A percentile compares a stretch with the other conserved stretches of the same genome.
Conservation (phyloP, 768 basidiomycete species). For the Leccinum uliginosum region DNA sequence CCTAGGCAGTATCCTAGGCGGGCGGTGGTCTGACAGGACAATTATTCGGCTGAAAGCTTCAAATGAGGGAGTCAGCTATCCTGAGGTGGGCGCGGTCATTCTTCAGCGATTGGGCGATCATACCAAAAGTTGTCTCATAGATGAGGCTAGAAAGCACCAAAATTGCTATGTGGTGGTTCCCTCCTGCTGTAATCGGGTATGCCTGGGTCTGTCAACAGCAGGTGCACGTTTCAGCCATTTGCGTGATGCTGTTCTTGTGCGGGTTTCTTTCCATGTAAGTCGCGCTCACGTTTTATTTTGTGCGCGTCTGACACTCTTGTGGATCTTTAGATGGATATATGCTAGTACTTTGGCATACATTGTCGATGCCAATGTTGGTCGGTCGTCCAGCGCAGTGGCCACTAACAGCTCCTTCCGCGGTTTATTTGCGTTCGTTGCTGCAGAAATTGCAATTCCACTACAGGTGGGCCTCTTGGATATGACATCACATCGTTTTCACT, state of each 20-base stretch:
- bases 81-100: slow-evolving; percentile 50
- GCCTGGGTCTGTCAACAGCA: slow-evolving; percentile 72
- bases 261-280: slow-evolving; percentile 75
- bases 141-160: slow-evolving; percentile 72
- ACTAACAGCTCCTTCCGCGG: slow-evolving; percentile 77
- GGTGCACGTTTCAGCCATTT: slow-evolving; percentile 64
- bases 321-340: slow-evolving; percentile 49
- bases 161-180: slow-evolving; percentile 46
- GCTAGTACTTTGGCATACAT: slow-evolving; percentile 77
- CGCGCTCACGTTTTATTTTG: not conserved
- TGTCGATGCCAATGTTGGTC: slow-evolving; percentile 82
- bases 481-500: not conserved
- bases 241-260: slow-evolving; percentile 66
- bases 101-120: not conserved
- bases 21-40: slow-evolving; percentile 54
- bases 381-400: slow-evolving; percentile 74
- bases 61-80: slow-evolving; percentile 48
- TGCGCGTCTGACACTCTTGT: not conserved
- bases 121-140: slow-evolving; percentile 29
- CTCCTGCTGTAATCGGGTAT: slow-evolving; percentile 61
- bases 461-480: slow-evolving; percentile 31
- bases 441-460: slow-evolving; percentile 73
- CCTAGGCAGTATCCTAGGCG: slow-evolving; percentile 53
- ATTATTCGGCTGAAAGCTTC: slow-evolving; percentile 41
- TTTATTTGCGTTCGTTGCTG: slow-evolving; percentile 57